Conservation (phyloP, 306 rosid species). For the Acmispon strigosus region DNA sequence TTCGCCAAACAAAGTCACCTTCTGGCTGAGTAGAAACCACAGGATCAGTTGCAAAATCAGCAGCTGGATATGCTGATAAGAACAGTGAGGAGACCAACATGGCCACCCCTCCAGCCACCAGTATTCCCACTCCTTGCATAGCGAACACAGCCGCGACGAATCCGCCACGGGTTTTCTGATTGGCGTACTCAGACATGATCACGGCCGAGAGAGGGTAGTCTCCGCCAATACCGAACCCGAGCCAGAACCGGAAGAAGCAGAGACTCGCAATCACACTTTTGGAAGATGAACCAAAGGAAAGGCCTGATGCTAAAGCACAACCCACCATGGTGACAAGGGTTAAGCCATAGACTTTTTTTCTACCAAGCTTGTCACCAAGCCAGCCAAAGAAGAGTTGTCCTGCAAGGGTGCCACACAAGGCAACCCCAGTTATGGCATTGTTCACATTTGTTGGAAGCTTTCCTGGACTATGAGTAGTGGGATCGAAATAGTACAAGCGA, state of each 20-base stretch:
- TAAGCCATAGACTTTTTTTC: conserved; percentile 51
- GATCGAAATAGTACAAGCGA: conserved; percentile 45
- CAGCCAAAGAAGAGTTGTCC: conserved; percentile 71
- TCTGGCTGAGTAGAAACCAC: conserved; percentile 33
- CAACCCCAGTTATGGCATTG: conserved; percentile 51
- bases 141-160: conserved; percentile 67
- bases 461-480: conserved; percentile 22
- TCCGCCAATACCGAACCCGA: conserved; percentile 57
- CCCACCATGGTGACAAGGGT: conserved; percentile 52
- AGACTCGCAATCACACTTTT: conserved; percentile 38
- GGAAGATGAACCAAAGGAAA: conserved; percentile 47
- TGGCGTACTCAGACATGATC: conserved; percentile 67
- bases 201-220: conserved; percentile 73
- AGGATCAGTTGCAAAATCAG: conserved; percentile 5
- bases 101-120: conserved; percentile 50
- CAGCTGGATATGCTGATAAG: conserved; percentile 19
- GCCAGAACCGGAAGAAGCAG: conserved; percentile 54
- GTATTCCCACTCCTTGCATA: conserved; percentile 73
- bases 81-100: conserved; percentile 36
- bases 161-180: conserved; percentile 44
- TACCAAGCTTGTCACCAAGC: conserved; percentile 54
- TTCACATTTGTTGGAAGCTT: conserved; percentile 33
- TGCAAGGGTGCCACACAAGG: conserved; percentile 43
- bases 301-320: conserved; percentile 50
- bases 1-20: conserved; percentile 61